Percentiles rank a stretch among this genome's conserved stretches.
Evolutionary conservation across 2,329 filamentous ascomycete species (phyloP).

Genomic region (Sordariomycetes sp.): DNA sequence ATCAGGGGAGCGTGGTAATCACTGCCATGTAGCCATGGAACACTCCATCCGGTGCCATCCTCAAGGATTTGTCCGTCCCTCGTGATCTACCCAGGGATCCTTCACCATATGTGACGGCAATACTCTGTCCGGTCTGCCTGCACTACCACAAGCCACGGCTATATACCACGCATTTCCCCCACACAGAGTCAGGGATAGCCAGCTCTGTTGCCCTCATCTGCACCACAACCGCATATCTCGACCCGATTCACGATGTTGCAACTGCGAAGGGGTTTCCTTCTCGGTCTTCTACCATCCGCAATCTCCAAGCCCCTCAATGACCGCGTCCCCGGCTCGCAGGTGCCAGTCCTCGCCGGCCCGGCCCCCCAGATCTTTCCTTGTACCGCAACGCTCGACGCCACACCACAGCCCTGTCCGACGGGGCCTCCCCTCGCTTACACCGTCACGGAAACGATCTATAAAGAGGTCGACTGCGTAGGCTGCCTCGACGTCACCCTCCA

Average conservation of each 20-base stretch:
- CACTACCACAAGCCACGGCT: not conserved
- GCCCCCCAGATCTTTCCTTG: conserved; percentile 3
- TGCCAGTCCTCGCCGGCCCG: not conserved
- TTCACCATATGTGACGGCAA: not conserved
- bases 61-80: not conserved
- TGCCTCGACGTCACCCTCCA: conserved; percentile 13
- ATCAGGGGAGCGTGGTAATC: no score
- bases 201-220: no score
- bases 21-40: no score
- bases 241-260: not conserved
- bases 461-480: conserved; percentile 17
- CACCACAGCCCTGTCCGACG: not conserved
- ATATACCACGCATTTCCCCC: not conserved
- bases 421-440: conserved; percentile 10
- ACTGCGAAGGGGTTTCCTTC: not conserved
- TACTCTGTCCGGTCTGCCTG: not conserved
- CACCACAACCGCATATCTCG: no score
- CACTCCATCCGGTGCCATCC: no score
- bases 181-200: no score
- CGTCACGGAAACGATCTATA: conserved; percentile 12
- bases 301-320: not conserved
- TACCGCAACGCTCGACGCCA: not conserved
- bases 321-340: not conserved
- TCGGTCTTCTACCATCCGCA: not conserved
- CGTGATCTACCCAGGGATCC: not conserved